Evolutionary conservation across 306 rosid species (phyloP), one percentile per base, ranked within the genome.

Genomic region (Herpetospermum pedunculosum): DNA sequence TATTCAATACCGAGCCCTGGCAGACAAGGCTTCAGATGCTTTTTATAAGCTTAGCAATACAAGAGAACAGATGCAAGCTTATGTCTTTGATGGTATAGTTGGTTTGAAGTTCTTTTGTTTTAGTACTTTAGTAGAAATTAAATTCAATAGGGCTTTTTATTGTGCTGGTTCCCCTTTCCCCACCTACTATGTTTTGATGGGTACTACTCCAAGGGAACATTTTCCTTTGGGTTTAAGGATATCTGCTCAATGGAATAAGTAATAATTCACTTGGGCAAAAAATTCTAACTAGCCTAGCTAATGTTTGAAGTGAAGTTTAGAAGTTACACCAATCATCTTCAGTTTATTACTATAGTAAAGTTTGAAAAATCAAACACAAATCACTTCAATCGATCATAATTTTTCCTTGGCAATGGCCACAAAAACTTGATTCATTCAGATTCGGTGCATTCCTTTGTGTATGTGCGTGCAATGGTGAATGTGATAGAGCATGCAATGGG

Each of bases 31-130:
- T 30, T 52, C 76, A 2, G 89, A 85, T 80, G 89, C 89, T 67
- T 85, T 80, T 74, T 85, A 85, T 69, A 85, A 85, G 84, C 89
- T 85, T 72, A 85, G 80, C 57, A 85, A 85, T 70, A 85, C 89
- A 40, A 83, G 89, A 79, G 76, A 47, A 19, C 87, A 83, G 79
- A 85, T 85, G 79, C 89, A 85, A 60, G 84, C 89, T 19, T 85
- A 85, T 35, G 89, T 85, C 68, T 85, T 85, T 49, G 89, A 85
- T 70, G 87, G 89, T 85, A 85, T 73, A 80, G n/a, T n/a, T n/a
- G n/a, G 52, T 73, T 30, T 54, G 50, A 40, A 55, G 32, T 63
- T 40, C 35, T 47, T 78, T 70, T 23, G 73, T n/a, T 52, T 38
- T 41, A 35, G 12, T n/a, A 8, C 46, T 18, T 46, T 2, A 43